Conservation (phyloP, 1,284 basidiomycete genomes). For the Sporisorium exsertum region DNA sequence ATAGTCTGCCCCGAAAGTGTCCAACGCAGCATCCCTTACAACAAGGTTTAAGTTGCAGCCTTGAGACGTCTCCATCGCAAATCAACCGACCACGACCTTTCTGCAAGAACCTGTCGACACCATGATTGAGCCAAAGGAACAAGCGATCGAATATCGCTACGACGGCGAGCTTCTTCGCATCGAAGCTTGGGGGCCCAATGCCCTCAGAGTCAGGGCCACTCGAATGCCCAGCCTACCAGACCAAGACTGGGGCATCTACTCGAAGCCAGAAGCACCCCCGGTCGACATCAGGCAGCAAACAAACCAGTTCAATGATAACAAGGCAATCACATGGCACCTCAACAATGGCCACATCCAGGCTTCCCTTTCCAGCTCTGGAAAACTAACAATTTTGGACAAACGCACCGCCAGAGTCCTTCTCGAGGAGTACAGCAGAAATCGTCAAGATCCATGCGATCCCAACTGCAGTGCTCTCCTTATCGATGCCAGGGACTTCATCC, state of each 20-base stretch:
- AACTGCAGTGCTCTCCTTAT: slow-evolving; percentile 35
- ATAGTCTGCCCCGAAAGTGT: not conserved
- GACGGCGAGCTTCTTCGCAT: slow-evolving; percentile 19
- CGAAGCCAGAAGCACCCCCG: not conserved
- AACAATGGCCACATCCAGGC: slow-evolving; percentile 30
- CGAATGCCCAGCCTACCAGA: slow-evolving; percentile 1
- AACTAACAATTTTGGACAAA: slow-evolving; percentile 12
- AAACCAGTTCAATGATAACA: not conserved
- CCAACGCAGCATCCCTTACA: not conserved
- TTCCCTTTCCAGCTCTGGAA: slow-evolving; percentile 17
- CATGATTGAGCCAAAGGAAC: slow-evolving; percentile 13
- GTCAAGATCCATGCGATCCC: slow-evolving; percentile 27
- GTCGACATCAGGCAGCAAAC: not conserved
- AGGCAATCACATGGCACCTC: not conserved
- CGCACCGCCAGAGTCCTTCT: slow-evolving; percentile 12
- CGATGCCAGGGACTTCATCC: slow-evolving; percentile 30
- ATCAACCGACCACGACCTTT: not conserved
- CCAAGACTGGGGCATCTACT: slow-evolving; percentile 22
- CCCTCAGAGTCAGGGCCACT: slow-evolving; percentile 17
- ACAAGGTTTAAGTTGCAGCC: not conserved
- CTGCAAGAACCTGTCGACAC: not conserved
- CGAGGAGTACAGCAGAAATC: slow-evolving; percentile 29
- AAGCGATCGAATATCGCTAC: slow-evolving; percentile 14
- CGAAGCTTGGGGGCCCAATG: slow-evolving; percentile 39
- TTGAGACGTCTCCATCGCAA: not conserved